Evolutionary conservation across 2,329 filamentous ascomycete genomes (phyloP), one percentile per base, ranked within the genome.

Genomic region (Juglanconis sp.): DNA sequence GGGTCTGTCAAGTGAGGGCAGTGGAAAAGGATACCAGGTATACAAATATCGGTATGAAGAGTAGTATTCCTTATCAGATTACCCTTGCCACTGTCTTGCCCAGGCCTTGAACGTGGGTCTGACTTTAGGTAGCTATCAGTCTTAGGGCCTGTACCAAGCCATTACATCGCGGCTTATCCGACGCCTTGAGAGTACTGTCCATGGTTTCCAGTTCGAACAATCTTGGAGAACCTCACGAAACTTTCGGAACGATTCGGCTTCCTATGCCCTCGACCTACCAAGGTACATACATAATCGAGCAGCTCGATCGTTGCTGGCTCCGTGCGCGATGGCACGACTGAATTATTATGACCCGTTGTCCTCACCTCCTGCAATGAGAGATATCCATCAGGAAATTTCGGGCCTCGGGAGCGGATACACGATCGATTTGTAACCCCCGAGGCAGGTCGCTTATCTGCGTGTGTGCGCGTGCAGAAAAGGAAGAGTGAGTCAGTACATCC

Each of bases 51-150:
- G 15, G 32, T 8, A 32, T 24, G n/a, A 10, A 34, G 4, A 15
- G 8, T n/a, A 9, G 32, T 15, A 31, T 7, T 15, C 34, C 49
- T 63, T 63, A 63, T 63, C 61, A 57, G 30, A 38, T n/a, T 35
- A 4, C 3, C 24, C 9, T 53, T 38, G 35, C 50, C 17, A 36
- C 24, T 38, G 35, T n/a, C n/a, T 34, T 30, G 15, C 35, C 50
- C 32, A 42, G 5, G n/a, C 46, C 47, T 32, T 17, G 30, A 38
- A 38, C 46, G 55, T 57, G 55, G 55, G 55, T n/a, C 55, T 51
- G 46, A 38, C 34, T 50, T 40, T 47, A n/a, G 44, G 10, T 9
- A 46, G 31, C 31, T 34, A 49, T 49, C 44, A 38, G n/a, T 34
- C 5, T 15, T 44, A 17, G 5, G 5, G 38, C 4, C 4, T 13